Conservation (phyloP, 2,329 filamentous ascomycete genomes). For the Monosporascus cannonballus region DNA sequence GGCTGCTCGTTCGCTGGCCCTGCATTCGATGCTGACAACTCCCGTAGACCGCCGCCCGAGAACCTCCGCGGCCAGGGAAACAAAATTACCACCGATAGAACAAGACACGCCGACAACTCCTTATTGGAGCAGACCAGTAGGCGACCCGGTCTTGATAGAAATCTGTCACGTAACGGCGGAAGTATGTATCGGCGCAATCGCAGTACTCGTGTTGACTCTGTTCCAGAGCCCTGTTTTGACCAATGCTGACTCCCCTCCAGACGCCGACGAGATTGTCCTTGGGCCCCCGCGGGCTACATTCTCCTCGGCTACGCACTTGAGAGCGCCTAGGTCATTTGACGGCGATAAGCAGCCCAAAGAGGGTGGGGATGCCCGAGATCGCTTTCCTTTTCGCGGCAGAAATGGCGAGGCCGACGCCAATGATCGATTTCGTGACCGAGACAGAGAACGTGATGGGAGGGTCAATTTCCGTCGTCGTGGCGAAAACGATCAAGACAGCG, state of each 20-base stretch:
- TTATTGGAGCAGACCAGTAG: conserved; percentile 45
- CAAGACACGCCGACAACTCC: conserved; percentile 37
- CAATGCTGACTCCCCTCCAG: conserved; percentile 34
- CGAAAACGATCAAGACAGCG: conserved; percentile 54
- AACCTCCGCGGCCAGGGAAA: conserved; percentile 34
- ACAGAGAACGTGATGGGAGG: conserved; percentile 43
- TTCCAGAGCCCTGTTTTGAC: conserved; percentile 11
- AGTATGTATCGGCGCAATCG: conserved; percentile 37
- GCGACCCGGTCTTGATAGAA: conserved; percentile 46
- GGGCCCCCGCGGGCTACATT: conserved; percentile 81
- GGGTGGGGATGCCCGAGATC: conserved; percentile 45
- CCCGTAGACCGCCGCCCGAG: conserved; percentile 38
- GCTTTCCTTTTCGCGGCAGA: conserved; percentile 53
- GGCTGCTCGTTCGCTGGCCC: not conserved
- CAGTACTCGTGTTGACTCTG: not conserved
- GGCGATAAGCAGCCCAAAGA: conserved; percentile 49
- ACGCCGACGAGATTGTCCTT: conserved; percentile 75
- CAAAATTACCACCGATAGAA: conserved; percentile 38
- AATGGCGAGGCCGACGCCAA: conserved; percentile 41
- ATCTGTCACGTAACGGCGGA: conserved; percentile 48
- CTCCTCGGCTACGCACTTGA: conserved; percentile 62
- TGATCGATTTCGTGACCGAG: conserved; percentile 29
- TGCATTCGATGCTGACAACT: conserved; percentile 7
- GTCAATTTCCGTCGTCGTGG: conserved; percentile 46
- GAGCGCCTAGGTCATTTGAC: conserved; percentile 42